A percentile compares a stretch with the other conserved stretches of the same genome.
Conservation (phyloP, 345 rosid species). For the Geranium rotundifolium region DNA sequence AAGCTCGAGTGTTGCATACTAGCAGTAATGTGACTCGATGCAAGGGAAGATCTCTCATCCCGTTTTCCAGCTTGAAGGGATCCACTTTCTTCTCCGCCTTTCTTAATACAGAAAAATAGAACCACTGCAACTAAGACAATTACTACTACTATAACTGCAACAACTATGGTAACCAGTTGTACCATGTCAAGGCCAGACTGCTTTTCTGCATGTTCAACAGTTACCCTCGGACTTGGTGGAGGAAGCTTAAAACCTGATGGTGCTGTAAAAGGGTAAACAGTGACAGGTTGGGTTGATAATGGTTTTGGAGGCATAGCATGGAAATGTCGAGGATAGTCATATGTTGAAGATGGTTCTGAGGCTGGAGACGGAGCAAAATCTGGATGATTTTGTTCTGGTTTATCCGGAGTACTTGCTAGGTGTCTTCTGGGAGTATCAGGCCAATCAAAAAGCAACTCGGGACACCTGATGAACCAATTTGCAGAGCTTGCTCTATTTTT, state of each 20-base stretch:
- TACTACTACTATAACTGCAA: slow-evolving; percentile 42
- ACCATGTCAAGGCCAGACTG: slow-evolving; percentile 10
- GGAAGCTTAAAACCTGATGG: slow-evolving; percentile 1
- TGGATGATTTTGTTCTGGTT: not conserved
- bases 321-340: too few relatives aligned
- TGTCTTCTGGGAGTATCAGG: not conserved
- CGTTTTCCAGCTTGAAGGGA: slow-evolving; percentile 19
- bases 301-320: not conserved
- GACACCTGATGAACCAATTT: not conserved
- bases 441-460: not conserved
- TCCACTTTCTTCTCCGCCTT: slow-evolving; percentile 20
- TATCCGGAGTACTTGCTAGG: not conserved
- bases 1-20: slow-evolving; percentile 26
- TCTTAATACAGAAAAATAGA: slow-evolving; percentile 39
- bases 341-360: too few relatives aligned
- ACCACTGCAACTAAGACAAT: slow-evolving; percentile 43
- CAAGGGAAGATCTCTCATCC: slow-evolving; percentile 70
- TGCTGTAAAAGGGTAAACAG: too few relatives aligned
- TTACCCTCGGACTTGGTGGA: slow-evolving; percentile 16
- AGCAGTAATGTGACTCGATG: slow-evolving; percentile 30
- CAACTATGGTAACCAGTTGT: slow-evolving; percentile 38
- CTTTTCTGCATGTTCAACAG: slow-evolving; percentile 8
- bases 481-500: not conserved
- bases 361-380: too few relatives aligned
- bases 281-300: not conserved